Conservation (phyloP, 495 filamentous ascomycete genomes). For the Podospora pseudocomata region DNA sequence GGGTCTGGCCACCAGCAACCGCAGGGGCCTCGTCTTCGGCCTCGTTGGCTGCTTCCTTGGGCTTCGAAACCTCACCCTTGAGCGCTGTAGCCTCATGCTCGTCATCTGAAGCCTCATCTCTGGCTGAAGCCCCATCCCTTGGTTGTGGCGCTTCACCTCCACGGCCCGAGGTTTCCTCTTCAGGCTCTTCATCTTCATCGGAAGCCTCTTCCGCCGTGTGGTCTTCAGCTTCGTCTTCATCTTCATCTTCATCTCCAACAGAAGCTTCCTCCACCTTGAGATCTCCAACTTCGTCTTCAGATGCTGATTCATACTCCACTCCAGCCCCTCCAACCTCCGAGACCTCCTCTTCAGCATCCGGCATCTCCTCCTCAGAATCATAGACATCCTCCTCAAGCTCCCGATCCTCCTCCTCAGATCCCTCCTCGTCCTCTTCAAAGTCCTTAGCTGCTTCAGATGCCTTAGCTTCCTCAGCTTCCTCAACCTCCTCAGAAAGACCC, state of each 20-base stretch:
- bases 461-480: neutral
- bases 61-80: conserved; percentile 31
- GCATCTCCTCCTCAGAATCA: neutral
- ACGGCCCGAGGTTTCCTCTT: neutral
- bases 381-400: neutral
- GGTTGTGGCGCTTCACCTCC: too few relatives aligned
- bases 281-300: conserved; percentile 11
- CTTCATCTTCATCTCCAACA: conserved; percentile 18
- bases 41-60: conserved; percentile 32
- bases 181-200: conserved; percentile 4
- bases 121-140: neutral
- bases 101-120: conserved; percentile 25
- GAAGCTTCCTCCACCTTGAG: too few relatives aligned
- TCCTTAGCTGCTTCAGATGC: neutral
- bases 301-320: neutral
- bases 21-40: neutral
- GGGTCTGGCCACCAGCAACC: conserved; percentile 2
- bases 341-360: neutral
- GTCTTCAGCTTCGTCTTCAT: conserved; percentile 30
- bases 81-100: conserved; percentile 20
- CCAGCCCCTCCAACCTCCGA: neutral
- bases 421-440: neutral
- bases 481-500: neutral
- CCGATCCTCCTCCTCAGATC: neutral
- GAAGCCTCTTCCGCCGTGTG: conserved; percentile 18